phyloP scores from a whole-genome alignment of 129 eudicot genomes.

The Tagetes erecta region DNA sequence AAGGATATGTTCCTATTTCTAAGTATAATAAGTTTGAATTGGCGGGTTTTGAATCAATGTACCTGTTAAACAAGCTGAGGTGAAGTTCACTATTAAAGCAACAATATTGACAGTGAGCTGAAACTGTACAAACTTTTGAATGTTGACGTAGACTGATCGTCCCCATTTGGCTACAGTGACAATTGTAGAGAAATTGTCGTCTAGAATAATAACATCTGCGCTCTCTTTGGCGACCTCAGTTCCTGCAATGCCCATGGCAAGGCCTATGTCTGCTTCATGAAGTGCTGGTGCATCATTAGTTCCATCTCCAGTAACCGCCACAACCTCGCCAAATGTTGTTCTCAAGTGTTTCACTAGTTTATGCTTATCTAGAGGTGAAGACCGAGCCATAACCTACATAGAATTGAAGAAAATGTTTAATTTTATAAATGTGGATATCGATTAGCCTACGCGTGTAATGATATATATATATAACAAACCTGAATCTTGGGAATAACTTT shows the following conservation, averaged over 20 bases:
- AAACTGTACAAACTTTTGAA: slow-evolving; percentile 96
- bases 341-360: slow-evolving; percentile 85
- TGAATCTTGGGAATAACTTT: slow-evolving; percentile 82
- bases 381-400: slow-evolving; percentile 91
- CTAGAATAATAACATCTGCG: slow-evolving; percentile 95
- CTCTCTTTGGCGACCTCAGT: slow-evolving; percentile 99
- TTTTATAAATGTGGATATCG: background rate
- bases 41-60: background rate
- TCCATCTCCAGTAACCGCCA: slow-evolving; percentile 99
- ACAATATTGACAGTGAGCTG: slow-evolving; percentile 95
- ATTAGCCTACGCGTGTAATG: background rate
- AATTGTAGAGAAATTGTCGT: slow-evolving; percentile 96
- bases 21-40: background rate
- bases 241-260: slow-evolving; percentile 99
- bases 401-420: background rate
- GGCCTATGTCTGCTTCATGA: slow-evolving; percentile 99
- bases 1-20: background rate
- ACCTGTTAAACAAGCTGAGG: slow-evolving; percentile 97
- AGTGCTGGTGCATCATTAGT: slow-evolving; percentile 99
- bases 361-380: slow-evolving; percentile 96
- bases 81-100: slow-evolving; percentile 85
- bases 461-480: slow-evolving; percentile 34
- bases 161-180: slow-evolving; percentile 99
- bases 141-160: slow-evolving; percentile 85
- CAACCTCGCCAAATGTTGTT: slow-evolving; percentile 90